These are phyloP conservation scores for Solanum verrucosum DNA, from an alignment of 257 asterid genomes.

Conservation along the genomic window DNA sequence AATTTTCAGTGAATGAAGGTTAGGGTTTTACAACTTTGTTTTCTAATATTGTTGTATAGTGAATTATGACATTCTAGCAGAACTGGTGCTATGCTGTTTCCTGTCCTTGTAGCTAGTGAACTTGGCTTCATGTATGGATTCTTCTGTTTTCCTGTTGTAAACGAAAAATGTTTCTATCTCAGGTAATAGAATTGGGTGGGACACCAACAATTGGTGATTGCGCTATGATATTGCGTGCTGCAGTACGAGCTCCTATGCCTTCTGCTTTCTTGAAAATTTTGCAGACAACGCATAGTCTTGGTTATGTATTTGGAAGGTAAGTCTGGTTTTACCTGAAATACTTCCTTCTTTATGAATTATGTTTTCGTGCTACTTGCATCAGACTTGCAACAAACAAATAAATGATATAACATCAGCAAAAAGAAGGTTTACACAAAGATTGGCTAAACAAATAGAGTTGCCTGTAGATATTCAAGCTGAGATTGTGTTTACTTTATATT, in stretches of 20 bases:
- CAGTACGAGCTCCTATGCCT: slow-evolving; percentile 94
- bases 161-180: slow-evolving; percentile 15
- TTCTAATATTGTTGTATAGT: background rate
- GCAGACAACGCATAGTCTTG: slow-evolving; percentile 84
- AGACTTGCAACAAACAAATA: background rate
- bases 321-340: background rate
- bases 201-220: slow-evolving; percentile 93
- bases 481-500: background rate
- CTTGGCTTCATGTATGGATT: background rate
- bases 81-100: background rate
- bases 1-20: background rate
- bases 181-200: slow-evolving; percentile 97
- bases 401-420: background rate
- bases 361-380: background rate
- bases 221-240: slow-evolving; percentile 90
- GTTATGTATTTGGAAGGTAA: slow-evolving; percentile 83
- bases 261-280: slow-evolving; percentile 82
- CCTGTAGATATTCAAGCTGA: background rate
- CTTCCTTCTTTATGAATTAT: background rate
- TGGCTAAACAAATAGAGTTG: background rate
- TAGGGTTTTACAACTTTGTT: background rate
- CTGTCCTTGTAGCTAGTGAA: background rate
- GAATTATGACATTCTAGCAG: background rate
- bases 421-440: background rate
- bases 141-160: background rate